Percentiles rank a stretch among this genome's conserved stretches.
phyloP scores from a whole-genome alignment of 2,329 filamentous ascomycete genomes.

The Penicillium paneum region DNA sequence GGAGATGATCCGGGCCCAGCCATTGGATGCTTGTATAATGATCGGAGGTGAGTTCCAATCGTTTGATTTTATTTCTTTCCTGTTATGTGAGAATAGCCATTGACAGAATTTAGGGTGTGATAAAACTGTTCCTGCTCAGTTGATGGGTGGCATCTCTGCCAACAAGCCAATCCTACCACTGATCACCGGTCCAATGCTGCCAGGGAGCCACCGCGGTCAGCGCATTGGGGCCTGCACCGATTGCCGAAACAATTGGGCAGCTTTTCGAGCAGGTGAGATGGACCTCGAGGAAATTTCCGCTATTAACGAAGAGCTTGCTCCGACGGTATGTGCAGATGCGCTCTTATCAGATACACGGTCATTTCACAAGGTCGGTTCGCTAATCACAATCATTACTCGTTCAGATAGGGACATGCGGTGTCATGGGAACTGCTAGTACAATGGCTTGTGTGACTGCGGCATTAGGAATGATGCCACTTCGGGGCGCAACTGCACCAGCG shows the following conservation, averaged over 20 bases:
- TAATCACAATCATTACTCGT: neutral
- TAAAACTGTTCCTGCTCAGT: constrained; percentile 69
- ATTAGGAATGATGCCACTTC: constrained; percentile 53
- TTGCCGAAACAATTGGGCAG: constrained; percentile 71
- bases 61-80: neutral
- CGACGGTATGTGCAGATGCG: constrained; percentile 53
- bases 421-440: constrained; percentile 58
- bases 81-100: neutral
- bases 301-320: constrained; percentile 70
- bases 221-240: constrained; percentile 72
- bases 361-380: neutral
- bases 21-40: constrained; percentile 64
- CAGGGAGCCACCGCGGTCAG: constrained; percentile 62
- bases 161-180: constrained; percentile 69
- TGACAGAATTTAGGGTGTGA: constrained; percentile 58
- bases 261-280: constrained; percentile 61
- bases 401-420: constrained; percentile 53
- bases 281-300: constrained; percentile 69
- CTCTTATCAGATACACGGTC: neutral
- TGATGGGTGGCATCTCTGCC: constrained; percentile 73
- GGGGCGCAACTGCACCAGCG: constrained; percentile 53
- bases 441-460: constrained; percentile 55
- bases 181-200: constrained; percentile 73
- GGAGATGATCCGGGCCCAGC: constrained; percentile 72
- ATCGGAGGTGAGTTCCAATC: constrained; percentile 56